Evolutionary conservation across 768 basidiomycete genomes (phyloP).

Genomic region (Leucocoprinus sp.): DNA sequence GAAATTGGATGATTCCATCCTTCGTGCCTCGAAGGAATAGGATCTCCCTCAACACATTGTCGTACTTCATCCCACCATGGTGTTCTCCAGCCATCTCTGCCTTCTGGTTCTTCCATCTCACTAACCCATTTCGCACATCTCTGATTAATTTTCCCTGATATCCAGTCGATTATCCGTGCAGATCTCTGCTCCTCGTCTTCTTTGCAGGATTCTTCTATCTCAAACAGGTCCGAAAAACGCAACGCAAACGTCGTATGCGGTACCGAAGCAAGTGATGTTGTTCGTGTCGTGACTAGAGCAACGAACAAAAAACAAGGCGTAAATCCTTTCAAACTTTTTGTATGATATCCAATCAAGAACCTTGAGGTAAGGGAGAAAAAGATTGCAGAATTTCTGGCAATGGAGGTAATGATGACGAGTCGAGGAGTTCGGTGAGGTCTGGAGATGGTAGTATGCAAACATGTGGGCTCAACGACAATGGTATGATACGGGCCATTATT

Average conservation of each 20-base stretch:
- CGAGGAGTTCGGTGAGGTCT: conserved; percentile 58
- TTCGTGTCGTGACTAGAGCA: conserved; percentile 65
- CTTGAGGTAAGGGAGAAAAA: conserved; percentile 77
- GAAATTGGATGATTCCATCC: conserved; percentile 87
- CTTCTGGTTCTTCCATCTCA: conserved; percentile 40
- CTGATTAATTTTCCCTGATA: conserved; percentile 59
- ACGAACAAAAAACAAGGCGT: conserved; percentile 5
- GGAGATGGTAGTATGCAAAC: conserved; percentile 65
- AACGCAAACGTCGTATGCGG: conserved; percentile 66
- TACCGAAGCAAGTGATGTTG: conserved; percentile 61
- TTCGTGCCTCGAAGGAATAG: conserved; percentile 61
- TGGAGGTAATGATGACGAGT: conserved; percentile 52
- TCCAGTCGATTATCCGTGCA: conserved; percentile 79
- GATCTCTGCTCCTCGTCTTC: conserved; percentile 79
- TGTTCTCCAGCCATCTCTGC: conserved; percentile 35
- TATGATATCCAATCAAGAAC: conserved; percentile 25
- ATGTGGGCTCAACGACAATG: conserved; percentile 75
- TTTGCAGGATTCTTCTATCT: conserved; percentile 64
- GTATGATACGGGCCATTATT: conserved; percentile 47
- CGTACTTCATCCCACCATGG: conserved; percentile 88
- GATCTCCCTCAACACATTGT: conserved; percentile 70
- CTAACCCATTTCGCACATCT: conserved; percentile 66
- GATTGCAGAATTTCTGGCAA: conserved; percentile 73
- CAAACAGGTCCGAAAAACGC: conserved; percentile 68
- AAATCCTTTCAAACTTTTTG: not conserved